Base-by-base conservation (phyloP, 441 rosid genomes). In the Erodium chrysanthum region DNA sequence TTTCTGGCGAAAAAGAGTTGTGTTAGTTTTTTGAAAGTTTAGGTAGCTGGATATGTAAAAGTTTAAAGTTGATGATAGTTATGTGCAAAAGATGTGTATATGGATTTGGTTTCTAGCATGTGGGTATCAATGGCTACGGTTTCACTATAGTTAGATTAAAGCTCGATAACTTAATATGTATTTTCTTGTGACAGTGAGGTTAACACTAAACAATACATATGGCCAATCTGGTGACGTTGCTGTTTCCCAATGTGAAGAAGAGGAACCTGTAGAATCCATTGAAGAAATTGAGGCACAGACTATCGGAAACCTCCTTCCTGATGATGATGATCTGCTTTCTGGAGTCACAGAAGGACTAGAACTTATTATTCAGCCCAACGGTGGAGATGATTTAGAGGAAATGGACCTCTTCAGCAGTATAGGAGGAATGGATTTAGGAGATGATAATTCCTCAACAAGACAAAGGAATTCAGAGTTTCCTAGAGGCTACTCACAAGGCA, bases 361-460 rank as follows among this genome's bases (percentile, higher is more conserved):
- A 27, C 63, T 29, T 23, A 25, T 54, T 15, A 63, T 62, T 59
- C 80, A 69, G 37, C 74, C 78, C n/a, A 81, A 66, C 64, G 73
- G 77, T 48, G 70, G 72, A 54, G 81, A 79, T 73, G 87, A 81
- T 71, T 54, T 71, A 68, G 92, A 86, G 78, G 91, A 84, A 65
- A 69, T 84, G 46, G 92, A 87, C 69, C 67, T 87, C 64, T 87
- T 87, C 63, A 83, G 80, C 73, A 85, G 79, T 68, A 83, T 87
- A 54, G 90, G 90, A 58, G 92, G 90, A 71, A 72, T 87, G 84
- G 92, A 87, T 70, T 68, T 87, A 78, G 90, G 81, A 56, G 78
- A 79, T 56, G 84, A 83, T 72, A 72, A 64, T 62, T 76, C 67
- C 42, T 52, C 76, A 17, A 68, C 64, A 27, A 66, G 66, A 25